Percentiles rank a stretch among this genome's conserved stretches.
phyloP scores from a whole-genome alignment of 2,329 filamentous ascomycete species.

The Fusarium staphyleae region DNA sequence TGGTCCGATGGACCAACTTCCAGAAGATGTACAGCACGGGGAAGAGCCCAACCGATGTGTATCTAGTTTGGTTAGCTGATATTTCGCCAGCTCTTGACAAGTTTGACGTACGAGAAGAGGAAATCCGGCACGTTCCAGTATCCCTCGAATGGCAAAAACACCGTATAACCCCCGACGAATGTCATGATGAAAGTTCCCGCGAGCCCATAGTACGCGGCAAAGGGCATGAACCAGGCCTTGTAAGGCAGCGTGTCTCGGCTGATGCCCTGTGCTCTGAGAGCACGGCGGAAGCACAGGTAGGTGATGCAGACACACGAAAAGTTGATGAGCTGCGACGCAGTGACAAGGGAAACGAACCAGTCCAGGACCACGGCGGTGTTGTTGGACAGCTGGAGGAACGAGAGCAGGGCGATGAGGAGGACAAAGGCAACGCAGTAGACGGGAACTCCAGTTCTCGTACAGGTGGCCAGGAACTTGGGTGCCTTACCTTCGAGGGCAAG shows the following conservation, averaged over 20 bases:
- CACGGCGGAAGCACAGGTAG: constrained; percentile 75
- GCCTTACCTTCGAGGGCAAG: constrained; percentile 74
- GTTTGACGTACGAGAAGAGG: constrained; percentile 69
- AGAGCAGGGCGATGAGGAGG: constrained; percentile 71
- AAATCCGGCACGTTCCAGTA: constrained; percentile 75
- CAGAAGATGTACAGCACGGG: constrained; percentile 73
- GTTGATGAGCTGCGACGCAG: constrained; percentile 77
- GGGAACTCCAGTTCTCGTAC: constrained; percentile 72
- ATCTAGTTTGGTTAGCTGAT: constrained; percentile 48
- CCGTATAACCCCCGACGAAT: constrained; percentile 76
- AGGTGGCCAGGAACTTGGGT: constrained; percentile 64
- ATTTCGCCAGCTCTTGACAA: neutral
- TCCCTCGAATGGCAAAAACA: constrained; percentile 68
- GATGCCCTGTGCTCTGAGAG: constrained; percentile 72
- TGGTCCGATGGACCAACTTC: constrained; percentile 73
- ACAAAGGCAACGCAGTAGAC: constrained; percentile 74
- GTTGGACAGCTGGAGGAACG: constrained; percentile 76
- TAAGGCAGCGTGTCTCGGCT: constrained; percentile 73
- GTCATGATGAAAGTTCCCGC: constrained; percentile 72
- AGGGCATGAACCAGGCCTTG: constrained; percentile 73
- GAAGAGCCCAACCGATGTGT: constrained; percentile 76
- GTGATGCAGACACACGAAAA: constrained; percentile 74
- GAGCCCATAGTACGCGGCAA: constrained; percentile 71
- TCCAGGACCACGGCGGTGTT: constrained; percentile 70
- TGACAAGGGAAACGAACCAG: constrained; percentile 75